These are phyloP conservation scores for Hexamita inflata DNA, from an alignment of 208 protist genomes.

Conservation along the genomic window DNA sequence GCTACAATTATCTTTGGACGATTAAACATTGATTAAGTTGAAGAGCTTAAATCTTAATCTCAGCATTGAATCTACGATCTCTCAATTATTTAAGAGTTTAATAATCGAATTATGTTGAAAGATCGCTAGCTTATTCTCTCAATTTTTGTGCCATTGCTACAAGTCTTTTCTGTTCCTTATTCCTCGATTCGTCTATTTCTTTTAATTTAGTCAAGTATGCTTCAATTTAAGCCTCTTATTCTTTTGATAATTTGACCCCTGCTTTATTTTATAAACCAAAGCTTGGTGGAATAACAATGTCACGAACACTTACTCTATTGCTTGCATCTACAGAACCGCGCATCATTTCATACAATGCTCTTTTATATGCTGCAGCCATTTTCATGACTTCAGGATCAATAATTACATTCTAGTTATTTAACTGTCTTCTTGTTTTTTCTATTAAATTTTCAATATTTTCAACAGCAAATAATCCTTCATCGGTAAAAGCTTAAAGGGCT, in stretches of 20 bases:
- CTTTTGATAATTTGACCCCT: conserved; percentile 1
- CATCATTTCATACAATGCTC: conserved; percentile 25
- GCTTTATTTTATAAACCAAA: background rate
- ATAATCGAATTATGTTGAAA: conserved; percentile 1
- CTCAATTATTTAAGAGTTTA: background rate
- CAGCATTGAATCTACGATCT: conserved; percentile 4
- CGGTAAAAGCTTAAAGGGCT: background rate
- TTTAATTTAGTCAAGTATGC: background rate
- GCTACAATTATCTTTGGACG: no score
- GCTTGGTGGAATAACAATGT: background rate
- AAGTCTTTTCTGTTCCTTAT: conserved; percentile 2
- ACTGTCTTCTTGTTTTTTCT: background rate
- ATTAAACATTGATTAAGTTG: no score
- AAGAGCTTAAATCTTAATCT: conserved; percentile 2
- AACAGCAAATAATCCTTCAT: conserved; percentile 5
- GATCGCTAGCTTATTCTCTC: conserved; percentile 10
- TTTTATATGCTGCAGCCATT: background rate
- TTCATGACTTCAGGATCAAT: background rate
- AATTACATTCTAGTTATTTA: background rate
- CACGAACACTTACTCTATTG: conserved; percentile 2
- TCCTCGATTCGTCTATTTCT: conserved; percentile 1
- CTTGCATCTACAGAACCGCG: conserved; percentile 8
- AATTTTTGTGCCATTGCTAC: background rate
- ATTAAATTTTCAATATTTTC: background rate
- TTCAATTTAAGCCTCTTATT: background rate